Base-by-base conservation (phyloP, 2,329 filamentous ascomycete genomes). In the Penicillium sp. region DNA sequence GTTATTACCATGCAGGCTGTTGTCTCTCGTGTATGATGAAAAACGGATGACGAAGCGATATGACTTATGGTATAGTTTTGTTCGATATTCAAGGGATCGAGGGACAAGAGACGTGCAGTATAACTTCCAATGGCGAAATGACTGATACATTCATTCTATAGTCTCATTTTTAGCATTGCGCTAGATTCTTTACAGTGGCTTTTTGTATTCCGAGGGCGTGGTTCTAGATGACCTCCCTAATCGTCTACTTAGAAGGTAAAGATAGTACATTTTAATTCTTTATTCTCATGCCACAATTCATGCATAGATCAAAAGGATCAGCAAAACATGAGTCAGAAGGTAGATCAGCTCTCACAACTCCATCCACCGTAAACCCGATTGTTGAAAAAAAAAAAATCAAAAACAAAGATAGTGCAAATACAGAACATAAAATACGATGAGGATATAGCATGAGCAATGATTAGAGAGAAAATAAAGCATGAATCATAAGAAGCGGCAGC, bases 401-500 rank as follows among this genome's bases (percentile, higher is more conserved):
- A 31, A 37, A 27, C n/a, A 50, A 42, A 17, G 10, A 48, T 31
- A 27, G 31, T 50, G 50, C 47, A 33, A 43, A 41, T 47, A 49
- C 33, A 54, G 6, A 48, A 41, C 19, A 50, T 33, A 35, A 23
- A 45, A 48, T 27, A 48, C 35, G 19, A 54, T 29, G 38, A 56
- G 23, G 52, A 56, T 54, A 57, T 50, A 52, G 37, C 54, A 53
- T 43, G 54, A 45, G 40, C 27, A 41, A 50, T 42, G 41, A 51
- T 47, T 54, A 58, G 31, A 33, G n/a, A 42, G 6, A n/a, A 35
- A 23, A 61, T 53, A 47, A 58, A 63, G 54, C 64, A 62, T 68
- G 56, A 68, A 61, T 67, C 66, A 43, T 68, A 42, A 67, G 21
- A 54, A 46, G 40, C 40, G 33, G 23, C 31, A 19, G 29, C 29